Evolutionary conservation across 257 asterid species (phyloP).

Genomic region (Salvia hispanica): DNA sequence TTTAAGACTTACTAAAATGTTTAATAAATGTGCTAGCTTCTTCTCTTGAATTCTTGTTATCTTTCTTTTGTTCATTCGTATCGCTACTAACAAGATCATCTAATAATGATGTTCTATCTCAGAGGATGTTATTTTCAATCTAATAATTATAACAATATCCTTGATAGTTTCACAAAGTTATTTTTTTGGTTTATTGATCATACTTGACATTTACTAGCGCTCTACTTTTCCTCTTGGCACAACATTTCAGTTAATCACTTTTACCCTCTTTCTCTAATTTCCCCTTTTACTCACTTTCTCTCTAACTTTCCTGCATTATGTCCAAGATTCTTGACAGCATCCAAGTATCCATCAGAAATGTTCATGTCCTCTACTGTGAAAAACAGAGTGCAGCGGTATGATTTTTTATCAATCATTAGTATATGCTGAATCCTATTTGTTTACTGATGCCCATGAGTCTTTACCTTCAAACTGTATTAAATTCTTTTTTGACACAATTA

Average conservation of each 20-base stretch:
- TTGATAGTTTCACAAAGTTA: slow-evolving; percentile 19
- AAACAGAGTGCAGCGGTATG: slow-evolving; percentile 57
- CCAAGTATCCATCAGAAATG: slow-evolving; percentile 85
- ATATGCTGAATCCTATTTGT: slow-evolving; percentile 19
- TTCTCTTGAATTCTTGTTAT: neutral
- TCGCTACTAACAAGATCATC: neutral
- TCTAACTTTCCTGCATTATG: slow-evolving; percentile 17
- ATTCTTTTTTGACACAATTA: neutral
- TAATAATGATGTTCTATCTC: neutral
- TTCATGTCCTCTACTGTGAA: slow-evolving; percentile 72
- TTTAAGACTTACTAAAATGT: slow-evolving; percentile 1
- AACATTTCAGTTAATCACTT: slow-evolving; percentile 19
- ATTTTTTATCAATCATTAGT: slow-evolving; percentile 25
- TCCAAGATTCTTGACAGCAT: slow-evolving; percentile 90
- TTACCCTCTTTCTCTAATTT: neutral
- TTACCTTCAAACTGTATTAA: slow-evolving; percentile 14
- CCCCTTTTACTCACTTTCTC: slow-evolving; percentile 27
- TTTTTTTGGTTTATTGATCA: slow-evolving; percentile 5
- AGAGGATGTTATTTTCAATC: neutral
- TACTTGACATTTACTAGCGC: slow-evolving; percentile 29
- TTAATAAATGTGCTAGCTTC: neutral
- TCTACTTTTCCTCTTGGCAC: neutral
- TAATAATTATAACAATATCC: neutral
- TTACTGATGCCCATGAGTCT: slow-evolving; percentile 6
- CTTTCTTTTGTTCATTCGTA: slow-evolving; percentile 8